Base-by-base conservation (phyloP, 2,329 filamentous ascomycete species). In the Myrmaecium sp. region DNA sequence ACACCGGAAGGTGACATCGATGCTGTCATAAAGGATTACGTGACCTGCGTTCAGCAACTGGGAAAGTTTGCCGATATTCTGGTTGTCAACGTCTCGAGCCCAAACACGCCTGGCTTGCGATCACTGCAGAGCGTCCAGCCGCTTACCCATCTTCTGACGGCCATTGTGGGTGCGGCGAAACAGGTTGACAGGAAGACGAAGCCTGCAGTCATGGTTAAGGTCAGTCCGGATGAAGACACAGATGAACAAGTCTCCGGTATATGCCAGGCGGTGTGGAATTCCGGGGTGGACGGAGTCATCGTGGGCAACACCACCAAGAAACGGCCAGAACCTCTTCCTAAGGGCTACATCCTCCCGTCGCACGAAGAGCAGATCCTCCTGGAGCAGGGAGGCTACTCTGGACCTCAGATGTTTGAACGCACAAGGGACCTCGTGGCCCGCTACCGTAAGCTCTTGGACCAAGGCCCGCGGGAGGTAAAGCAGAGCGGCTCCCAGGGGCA, bases 51-150 rank as follows among this genome's bases (percentile, higher is more conserved):
- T 3, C 63, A 77, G 29, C 66, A 74, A 23, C 59, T 98, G 19
- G 89, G 77, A 4, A 75, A 66, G 26, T 98, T 93, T 47, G 83
- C 89, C 7, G 89, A 98, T 43, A 77, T 98, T 18, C 58, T 98
- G n/a, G 86, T 95, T 5, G 89, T 98, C 44, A 98, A 98, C 43
- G 89, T 98, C 26, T 93, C 83, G 44, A 91, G 80, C 40, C 89
- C 89, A 14, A 98, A 98, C 55, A 95, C 86, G 0, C 86, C 86
- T 0, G 86, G 89, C 0, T 64, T 95, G 25, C 71, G 89, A 14
- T 77, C 82, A 30, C 60, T 98, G 19, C 89, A 98, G 54, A 78
- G 79, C 3, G 69, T 74, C 0, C 82, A 78, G 36, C 86, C 84
- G 1, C 57, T 98, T 30, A 86, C 82, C 2, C 61, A 69, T 21